These are phyloP conservation scores for Phyllosticta citriasiana DNA, from an alignment of 2,329 filamentous ascomycete species.

Conservation along the genomic window DNA sequence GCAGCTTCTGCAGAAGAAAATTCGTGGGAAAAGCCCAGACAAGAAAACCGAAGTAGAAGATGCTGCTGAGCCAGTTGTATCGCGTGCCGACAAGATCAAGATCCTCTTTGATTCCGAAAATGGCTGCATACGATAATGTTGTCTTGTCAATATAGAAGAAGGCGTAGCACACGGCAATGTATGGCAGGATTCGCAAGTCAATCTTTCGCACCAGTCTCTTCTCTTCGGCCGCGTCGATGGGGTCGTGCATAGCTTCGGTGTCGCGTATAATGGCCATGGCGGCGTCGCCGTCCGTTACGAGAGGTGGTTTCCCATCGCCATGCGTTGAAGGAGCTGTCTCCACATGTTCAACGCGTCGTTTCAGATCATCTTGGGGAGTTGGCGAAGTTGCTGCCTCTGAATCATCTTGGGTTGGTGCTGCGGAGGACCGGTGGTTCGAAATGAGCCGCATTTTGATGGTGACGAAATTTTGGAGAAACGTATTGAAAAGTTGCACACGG, in stretches of 20 bases:
- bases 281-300: conserved; percentile 35
- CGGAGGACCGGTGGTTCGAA: neutral
- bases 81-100: conserved; percentile 46
- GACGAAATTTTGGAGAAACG: neutral
- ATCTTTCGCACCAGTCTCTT: conserved; percentile 44
- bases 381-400: neutral
- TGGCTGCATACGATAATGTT: conserved; percentile 52
- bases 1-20: conserved; percentile 35
- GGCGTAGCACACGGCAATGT: conserved; percentile 44
- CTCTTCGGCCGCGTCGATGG: conserved; percentile 38
- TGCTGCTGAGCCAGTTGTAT: conserved; percentile 47
- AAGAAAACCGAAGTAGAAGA: conserved; percentile 49
- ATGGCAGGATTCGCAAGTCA: conserved; percentile 50
- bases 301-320: conserved; percentile 17
- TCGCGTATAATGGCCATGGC: conserved; percentile 42
- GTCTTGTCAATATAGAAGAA: conserved; percentile 31
- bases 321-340: neutral
- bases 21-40: conserved; percentile 47
- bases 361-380: neutral
- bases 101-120: conserved; percentile 53
- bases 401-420: neutral
- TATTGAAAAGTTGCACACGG: neutral
- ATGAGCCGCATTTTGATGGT: neutral
- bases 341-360: neutral
- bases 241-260: conserved; percentile 35